A percentile compares a stretch with the other conserved stretches of the same genome.
Conservation (phyloP, 805 yeast genomes). For the Wickerhamiella australiensis region DNA sequence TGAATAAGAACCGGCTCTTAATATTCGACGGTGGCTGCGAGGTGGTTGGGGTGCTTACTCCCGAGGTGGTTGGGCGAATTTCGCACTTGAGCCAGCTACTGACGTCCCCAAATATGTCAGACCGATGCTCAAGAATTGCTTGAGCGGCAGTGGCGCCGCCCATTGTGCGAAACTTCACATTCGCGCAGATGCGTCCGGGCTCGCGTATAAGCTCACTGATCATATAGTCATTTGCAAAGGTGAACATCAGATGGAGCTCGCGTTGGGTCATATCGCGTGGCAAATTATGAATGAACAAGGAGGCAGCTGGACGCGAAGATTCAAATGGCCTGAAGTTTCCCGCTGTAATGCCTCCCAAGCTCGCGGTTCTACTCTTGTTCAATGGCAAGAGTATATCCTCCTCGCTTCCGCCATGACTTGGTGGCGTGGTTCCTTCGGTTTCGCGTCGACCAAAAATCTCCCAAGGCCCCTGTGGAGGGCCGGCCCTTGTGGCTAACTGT, state of each 20-base stretch:
- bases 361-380: constrained; percentile 9
- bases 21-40: constrained; percentile 6
- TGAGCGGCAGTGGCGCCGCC: constrained; percentile 26
- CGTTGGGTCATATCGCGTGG: constrained; percentile 31
- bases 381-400: constrained; percentile 14
- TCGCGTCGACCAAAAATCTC: constrained; percentile 9
- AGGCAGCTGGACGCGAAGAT: constrained; percentile 3
- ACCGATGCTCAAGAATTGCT: constrained; percentile 23
- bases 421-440: constrained; percentile 8
- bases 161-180: constrained; percentile 25
- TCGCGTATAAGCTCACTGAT: constrained; percentile 23
- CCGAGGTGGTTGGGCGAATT: constrained; percentile 12
- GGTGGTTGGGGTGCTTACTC: constrained; percentile 8
- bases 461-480: constrained; percentile 10
- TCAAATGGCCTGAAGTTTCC: constrained; percentile 10
- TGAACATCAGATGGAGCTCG: constrained; percentile 30
- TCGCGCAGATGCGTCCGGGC: constrained; percentile 21
- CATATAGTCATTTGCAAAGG: constrained; percentile 31
- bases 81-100: constrained; percentile 14
- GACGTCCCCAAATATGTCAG: constrained; percentile 21
- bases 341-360: constrained; percentile 12
- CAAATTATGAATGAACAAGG: constrained; percentile 26
- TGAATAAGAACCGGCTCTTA: constrained; percentile 14
- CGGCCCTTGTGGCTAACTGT: constrained; percentile 11
- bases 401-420: constrained; percentile 5